Evolutionary conservation across 306 rosid genomes (phyloP).

Genomic region (Luffa acutangula): DNA sequence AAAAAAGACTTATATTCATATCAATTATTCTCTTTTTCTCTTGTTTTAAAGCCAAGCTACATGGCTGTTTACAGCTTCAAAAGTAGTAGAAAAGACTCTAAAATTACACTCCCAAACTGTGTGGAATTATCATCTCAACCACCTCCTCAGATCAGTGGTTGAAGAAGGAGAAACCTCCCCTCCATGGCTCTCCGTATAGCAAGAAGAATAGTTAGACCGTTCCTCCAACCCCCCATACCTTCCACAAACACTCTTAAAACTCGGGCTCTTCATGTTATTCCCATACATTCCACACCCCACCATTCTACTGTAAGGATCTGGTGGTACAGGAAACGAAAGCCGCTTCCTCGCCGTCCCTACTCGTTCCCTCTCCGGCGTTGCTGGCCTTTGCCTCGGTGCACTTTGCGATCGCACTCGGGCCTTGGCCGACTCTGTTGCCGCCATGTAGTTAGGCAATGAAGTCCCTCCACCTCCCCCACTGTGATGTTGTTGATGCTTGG

Average conservation of each 20-base stretch:
- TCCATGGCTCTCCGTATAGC: constrained; percentile 78
- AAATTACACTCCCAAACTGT: neutral
- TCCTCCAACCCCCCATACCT: constrained; percentile 62
- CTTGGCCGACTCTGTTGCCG: constrained; percentile 92
- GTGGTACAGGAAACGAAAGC: constrained; percentile 78
- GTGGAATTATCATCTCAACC: constrained; percentile 15
- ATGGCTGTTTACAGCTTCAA: neutral
- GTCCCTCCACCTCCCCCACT: neutral
- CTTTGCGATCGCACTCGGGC: constrained; percentile 86
- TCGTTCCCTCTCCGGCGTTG: constrained; percentile 81
- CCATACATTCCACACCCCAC: constrained; percentile 47
- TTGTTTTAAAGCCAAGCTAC: neutral
- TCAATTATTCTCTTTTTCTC: neutral
- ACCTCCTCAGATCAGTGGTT: constrained; percentile 72
- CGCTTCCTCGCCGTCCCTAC: constrained; percentile 76
- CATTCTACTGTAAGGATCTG: constrained; percentile 50
- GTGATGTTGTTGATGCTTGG: constrained; percentile 44
- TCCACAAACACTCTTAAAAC: constrained; percentile 69
- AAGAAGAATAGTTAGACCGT: constrained; percentile 86
- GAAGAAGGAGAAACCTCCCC: constrained; percentile 90
- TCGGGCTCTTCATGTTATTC: constrained; percentile 75
- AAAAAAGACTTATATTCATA: neutral
- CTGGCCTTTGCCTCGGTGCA: constrained; percentile 86
- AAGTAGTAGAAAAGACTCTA: neutral
- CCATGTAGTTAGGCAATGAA: constrained; percentile 86